Evolutionary conservation across 768 basidiomycete genomes (phyloP), one percentile per base, ranked within the genome.

Genomic region (Mycena galopus): DNA sequence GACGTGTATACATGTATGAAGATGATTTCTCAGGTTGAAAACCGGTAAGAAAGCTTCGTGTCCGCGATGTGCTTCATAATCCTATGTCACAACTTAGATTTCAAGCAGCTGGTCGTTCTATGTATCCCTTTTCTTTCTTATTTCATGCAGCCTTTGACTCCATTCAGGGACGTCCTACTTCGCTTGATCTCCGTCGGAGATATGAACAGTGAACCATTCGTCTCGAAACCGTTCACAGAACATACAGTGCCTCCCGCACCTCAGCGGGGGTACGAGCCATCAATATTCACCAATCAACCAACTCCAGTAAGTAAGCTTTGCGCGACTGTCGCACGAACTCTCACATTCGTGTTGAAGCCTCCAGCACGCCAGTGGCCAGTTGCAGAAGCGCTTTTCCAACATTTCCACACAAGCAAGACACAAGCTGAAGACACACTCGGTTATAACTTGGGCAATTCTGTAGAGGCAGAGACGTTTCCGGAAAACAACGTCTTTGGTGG

Each of bases 1-100:
- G 91, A 92, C 74, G 89, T 93, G 2, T 83, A 89, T 64, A 86
- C 85, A 62, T 93, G 90, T 77, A 83, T 92, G 77, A 80, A 88
- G 19, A 82, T 88, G 11, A 82, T 93, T 23, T 81, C 81, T 55
- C 72, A 67, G 29, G 82, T 80, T 21, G 88, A 89, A 75, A 69
- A 74, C 69, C 79, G 84, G 86, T 86, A 61, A 65, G 82, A 67
- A 4, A 25, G 17, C 11, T 25, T 10, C 55, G 23, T 4, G n/a
- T 19, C 30, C 37, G 21, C 14, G 7, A 17, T 42, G 11, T 19
- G n/a, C 17, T 27, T 1, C 21, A 7, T 23, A 12, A 42, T 25
- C n/a, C n/a, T n/a, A n/a, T n/a, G n/a, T n/a, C n/a, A n/a, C n/a
- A n/a, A n/a, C n/a, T n/a, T 29, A 59, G 72, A 1, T 72, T 51